Evolutionary conservation across 176 grass and related monocot genomes (phyloP), one percentile per base, ranked within the genome.

Genomic region (Zea luxurians): DNA sequence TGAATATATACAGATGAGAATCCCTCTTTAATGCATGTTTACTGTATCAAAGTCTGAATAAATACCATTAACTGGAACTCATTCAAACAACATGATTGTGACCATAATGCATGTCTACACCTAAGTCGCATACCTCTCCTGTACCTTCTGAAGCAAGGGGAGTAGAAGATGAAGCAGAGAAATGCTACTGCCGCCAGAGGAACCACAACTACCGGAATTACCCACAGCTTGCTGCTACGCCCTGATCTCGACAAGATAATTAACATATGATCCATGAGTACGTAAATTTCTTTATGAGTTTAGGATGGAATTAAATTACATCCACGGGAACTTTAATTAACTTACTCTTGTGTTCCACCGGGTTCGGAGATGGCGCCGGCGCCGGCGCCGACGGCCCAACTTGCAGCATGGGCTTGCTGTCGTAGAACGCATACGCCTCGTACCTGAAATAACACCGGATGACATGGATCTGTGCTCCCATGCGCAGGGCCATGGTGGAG

Each of bases 121-220:
- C 27, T 27, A 27, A 27, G 27, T 27, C 27, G 27, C 10, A 70
- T 73, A 82, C 68, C 79, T 64, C 53, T 73, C 38, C 35, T 61
- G 34, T 80, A 57, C 41, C 16, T 61, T 9, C 8, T 81, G 68
- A 50, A 18, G 34, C 68, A 48, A 27, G 68, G 68, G 37, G 57
- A 20, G 68, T 73, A 73, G 20, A 63, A 41, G 79, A 73, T 7
- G 58, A 82, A 62, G 36, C 44, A 73, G 11, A 82, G 68, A 52
- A 72, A 43, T 50, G 58, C 35, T 34, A 10, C 68, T 15, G 79
- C 79, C 5, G 46, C 75, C 0, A 78, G 0, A 7, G 75, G 61
- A 78, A 78, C 15, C 7, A 52, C 46, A 20, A 40, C 75, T 18
- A 65, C 37, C 0, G 75, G 75, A 73, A 82, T 73, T 12, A 4